These are phyloP conservation scores for Thelephora ganbajun DNA, from an alignment of 768 basidiomycete species.

Conservation along the genomic window DNA sequence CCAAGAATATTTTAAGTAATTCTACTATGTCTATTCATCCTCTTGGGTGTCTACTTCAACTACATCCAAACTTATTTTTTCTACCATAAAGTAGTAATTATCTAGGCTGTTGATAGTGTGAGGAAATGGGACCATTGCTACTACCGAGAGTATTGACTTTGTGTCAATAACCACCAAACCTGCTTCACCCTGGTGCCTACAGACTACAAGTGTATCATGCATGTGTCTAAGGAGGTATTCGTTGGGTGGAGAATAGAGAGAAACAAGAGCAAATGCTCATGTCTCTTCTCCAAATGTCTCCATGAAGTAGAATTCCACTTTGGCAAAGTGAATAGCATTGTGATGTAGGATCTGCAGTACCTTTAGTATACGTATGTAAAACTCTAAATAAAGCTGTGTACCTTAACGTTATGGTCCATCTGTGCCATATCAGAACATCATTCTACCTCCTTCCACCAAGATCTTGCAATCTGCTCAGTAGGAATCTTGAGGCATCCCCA, in stretches of 20 bases:
- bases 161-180: neutral
- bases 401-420: conserved; percentile 8
- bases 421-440: conserved; percentile 1
- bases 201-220: neutral
- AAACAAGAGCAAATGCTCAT: neutral
- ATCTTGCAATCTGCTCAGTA: conserved; percentile 9
- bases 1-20: too few species aligned
- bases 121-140: conserved; percentile 6
- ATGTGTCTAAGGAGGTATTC: neutral
- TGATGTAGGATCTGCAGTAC: neutral
- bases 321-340: neutral
- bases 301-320: neutral
- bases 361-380: too few species aligned
- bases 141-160: conserved; percentile 1
- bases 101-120: too few species aligned
- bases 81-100: neutral
- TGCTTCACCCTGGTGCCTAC: neutral
- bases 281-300: neutral
- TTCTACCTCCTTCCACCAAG: conserved; percentile 7
- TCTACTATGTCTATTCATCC: too few species aligned
- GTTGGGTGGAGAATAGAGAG: neutral
- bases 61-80: conserved; percentile 1
- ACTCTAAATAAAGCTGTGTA: neutral
- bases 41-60: too few species aligned
- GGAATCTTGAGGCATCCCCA: conserved; percentile 10